Percentiles rank a stretch among this genome's conserved stretches.
Conservation (phyloP, 805 yeast genomes). For the Starmerella asiatica region DNA sequence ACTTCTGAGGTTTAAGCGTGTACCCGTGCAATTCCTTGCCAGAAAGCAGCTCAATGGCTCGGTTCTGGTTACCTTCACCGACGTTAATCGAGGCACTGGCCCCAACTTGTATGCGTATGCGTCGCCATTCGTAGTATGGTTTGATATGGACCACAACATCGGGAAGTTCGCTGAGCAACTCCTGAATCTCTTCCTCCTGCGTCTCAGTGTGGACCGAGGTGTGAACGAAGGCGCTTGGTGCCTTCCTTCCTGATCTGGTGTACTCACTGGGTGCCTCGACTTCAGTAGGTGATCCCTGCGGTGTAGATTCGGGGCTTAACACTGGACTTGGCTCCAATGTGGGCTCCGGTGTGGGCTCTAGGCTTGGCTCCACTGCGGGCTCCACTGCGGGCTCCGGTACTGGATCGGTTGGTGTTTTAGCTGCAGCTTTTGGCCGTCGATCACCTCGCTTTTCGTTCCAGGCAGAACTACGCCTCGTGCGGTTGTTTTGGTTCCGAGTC, state of each 20-base stretch:
- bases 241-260: too few relatives aligned
- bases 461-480: too few relatives aligned
- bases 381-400: background rate
- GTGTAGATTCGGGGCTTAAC: background rate
- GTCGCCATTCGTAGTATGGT: slow-evolving; percentile 3
- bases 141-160: slow-evolving; percentile 6
- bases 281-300: background rate
- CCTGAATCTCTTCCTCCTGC: slow-evolving; percentile 11
- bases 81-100: too few relatives aligned
- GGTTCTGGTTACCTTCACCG: slow-evolving; percentile 45
- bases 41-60: slow-evolving; percentile 59
- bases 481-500: too few relatives aligned
- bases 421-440: too few relatives aligned
- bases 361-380: background rate
- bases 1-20: slow-evolving; percentile 2
- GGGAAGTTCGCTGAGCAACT: slow-evolving; percentile 11
- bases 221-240: slow-evolving; percentile 21
- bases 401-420: too few relatives aligned
- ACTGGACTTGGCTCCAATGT: background rate
- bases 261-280: background rate
- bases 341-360: background rate
- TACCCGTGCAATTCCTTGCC: slow-evolving; percentile 47
- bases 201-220: slow-evolving; percentile 18
- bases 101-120: too few relatives aligned
- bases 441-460: too few relatives aligned